Conservation (phyloP, 2,329 filamentous ascomycete genomes). For the Aspergillus ibericus region DNA sequence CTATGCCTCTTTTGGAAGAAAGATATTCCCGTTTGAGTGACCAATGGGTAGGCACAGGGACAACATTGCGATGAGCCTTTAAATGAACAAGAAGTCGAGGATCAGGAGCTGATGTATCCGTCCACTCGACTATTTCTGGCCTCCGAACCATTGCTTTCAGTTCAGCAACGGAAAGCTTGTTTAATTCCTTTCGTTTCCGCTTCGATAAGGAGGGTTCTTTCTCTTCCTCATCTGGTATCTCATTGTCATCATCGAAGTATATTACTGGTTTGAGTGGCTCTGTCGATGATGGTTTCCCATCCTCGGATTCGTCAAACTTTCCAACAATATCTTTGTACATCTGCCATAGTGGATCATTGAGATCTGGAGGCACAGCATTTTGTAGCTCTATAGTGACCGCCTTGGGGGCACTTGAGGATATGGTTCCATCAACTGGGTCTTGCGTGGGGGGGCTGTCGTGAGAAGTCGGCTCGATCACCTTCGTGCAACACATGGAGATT, state of each 20-base stretch:
- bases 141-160: conserved; percentile 88
- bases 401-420: conserved; percentile 12
- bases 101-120: conserved; percentile 87
- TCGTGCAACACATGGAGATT: conserved; percentile 20
- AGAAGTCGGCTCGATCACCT: conserved; percentile 28
- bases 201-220: conserved; percentile 76
- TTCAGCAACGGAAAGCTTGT: conserved; percentile 90
- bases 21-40: conserved; percentile 94
- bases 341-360: conserved; percentile 75
- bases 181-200: conserved; percentile 88
- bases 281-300: conserved; percentile 63
- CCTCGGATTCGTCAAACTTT: conserved; percentile 69
- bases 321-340: conserved; percentile 81
- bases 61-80: conserved; percentile 91
- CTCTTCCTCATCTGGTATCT: conserved; percentile 75
- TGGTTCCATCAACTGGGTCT: conserved; percentile 6
- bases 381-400: conserved; percentile 47
- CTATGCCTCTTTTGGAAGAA: conserved; percentile 93
- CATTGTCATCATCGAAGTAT: conserved; percentile 78
- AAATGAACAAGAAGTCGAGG: conserved; percentile 88
- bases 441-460: conserved; percentile 9
- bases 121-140: conserved; percentile 96
- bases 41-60: conserved; percentile 93
- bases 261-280: conserved; percentile 80
- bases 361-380: conserved; percentile 52